Conservation (phyloP, 441 rosid species). For the Sinapis alba region DNA sequence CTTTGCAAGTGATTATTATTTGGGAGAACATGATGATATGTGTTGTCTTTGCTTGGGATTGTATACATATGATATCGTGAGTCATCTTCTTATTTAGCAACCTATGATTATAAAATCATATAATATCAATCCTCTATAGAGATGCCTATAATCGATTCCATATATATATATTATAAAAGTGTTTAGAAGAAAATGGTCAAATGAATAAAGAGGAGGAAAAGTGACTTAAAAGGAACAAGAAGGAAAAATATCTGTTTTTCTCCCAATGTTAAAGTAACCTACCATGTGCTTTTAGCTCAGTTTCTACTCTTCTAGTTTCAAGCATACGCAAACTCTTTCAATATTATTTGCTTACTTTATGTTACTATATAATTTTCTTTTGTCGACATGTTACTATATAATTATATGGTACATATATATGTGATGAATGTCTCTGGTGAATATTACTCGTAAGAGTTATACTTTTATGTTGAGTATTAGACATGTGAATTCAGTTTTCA, state of each 20-base stretch:
- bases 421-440: not conserved
- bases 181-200: conserved; percentile 25
- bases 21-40: conserved; percentile 43
- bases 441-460: not conserved
- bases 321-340: conserved; percentile 37
- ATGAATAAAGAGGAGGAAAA: conserved; percentile 34
- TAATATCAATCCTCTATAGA: conserved; percentile 15
- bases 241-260: conserved; percentile 32
- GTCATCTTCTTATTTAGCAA: conserved; percentile 24
- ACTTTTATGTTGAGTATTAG: not conserved
- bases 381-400: too few relatives aligned
- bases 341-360: conserved; percentile 21
- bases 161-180: not conserved
- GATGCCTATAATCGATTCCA: conserved; percentile 25
- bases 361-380: not conserved
- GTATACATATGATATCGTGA: conserved; percentile 35
- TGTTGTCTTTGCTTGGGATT: conserved; percentile 46
- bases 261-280: conserved; percentile 40
- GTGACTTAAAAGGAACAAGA: conserved; percentile 42
- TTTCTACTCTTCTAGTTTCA: conserved; percentile 40
- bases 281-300: conserved; percentile 43
- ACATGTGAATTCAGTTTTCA: too few relatives aligned
- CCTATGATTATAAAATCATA: conserved; percentile 27
- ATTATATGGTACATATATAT: not conserved
- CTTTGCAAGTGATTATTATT: conserved; percentile 35